A percentile compares a stretch with the other conserved stretches of the same genome.
Evolutionary conservation across 192 early-diverging fungal genomes (phyloP).

Genomic region (Entomortierella parvispora): DNA sequence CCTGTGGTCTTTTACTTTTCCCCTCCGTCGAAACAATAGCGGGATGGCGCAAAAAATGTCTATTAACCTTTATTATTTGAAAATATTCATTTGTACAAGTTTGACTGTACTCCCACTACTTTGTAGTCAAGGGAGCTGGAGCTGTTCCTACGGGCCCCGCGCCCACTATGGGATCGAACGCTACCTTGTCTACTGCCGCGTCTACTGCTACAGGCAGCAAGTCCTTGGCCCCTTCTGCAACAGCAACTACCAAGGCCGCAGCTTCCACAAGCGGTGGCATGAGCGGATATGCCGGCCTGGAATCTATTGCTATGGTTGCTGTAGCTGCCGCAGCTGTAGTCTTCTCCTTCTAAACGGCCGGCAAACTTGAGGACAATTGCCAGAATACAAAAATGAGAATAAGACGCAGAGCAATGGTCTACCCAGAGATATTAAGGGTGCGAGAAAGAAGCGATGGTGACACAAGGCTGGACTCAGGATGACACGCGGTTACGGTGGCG

Average conservation of each 20-base stretch:
- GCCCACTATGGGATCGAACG: not conserved
- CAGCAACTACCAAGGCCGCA: too few relatives aligned
- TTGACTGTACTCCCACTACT: constrained; percentile 34
- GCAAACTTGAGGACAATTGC: not conserved
- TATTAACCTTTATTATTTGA: too few relatives aligned
- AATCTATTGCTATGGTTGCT: constrained; percentile 10
- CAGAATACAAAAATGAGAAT: not conserved
- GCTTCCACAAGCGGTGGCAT: constrained; percentile 4
- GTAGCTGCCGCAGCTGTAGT: constrained; percentile 13
- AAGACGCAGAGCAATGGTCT: not conserved
- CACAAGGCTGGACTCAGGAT: too few relatives aligned
- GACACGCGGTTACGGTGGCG: too few relatives aligned
- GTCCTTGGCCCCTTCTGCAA: not conserved
- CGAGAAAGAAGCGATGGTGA: too few relatives aligned
- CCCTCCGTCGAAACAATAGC: too few relatives aligned
- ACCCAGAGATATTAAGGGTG: too few relatives aligned
- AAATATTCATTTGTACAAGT: too few relatives aligned
- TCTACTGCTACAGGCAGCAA: not conserved
- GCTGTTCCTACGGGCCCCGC: constrained; percentile 7
- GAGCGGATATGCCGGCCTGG: constrained; percentile 1
- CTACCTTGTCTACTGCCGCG: constrained; percentile 2
- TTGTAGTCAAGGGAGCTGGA: constrained; percentile 17
- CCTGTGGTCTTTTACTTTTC: too few relatives aligned
- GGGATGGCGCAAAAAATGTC: too few relatives aligned
- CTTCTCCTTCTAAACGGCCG: constrained; percentile 7